Base-by-base conservation (phyloP, 306 rosid species). In the Lathyrus sativus region DNA sequence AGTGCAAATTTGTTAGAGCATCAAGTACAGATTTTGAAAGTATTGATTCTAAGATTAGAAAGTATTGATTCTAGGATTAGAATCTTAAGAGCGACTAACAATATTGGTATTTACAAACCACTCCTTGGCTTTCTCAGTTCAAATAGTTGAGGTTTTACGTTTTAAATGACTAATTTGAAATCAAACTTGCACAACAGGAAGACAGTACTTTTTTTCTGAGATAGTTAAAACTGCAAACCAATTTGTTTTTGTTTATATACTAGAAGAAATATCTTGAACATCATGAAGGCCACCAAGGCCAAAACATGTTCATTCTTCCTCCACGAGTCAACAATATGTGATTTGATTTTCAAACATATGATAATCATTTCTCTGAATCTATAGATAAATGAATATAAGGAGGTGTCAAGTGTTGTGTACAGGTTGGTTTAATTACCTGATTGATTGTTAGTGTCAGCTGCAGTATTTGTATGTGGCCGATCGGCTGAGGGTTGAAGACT, bases 361-460 rank as follows among this genome's bases (percentile, higher is more conserved):
- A 44, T 44, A 55, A 64, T 24, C 26, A 24, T 22, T 12, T 65
- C 26, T 11, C 35, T 73, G 41, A 44, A 22, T 54, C 19, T 42
- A 31, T 7, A 65, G 6, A 48, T 46, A 46, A 10, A 72, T 49
- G 19, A 50, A 41, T 13, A 66, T 18, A 62, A 38, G 11, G 11
- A 57, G n/a, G 41, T 33, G 11, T 2, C 31, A 48, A 64, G 38
- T 11, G 17, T 4, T 33, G 53, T 62, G 28, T 6, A 56, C 42
- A 41, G 4, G 33, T 24, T 54, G 42, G 38, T 53, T 58, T 62
- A 3, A 9, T 15, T 68, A 79, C 83, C 83, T 68, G 43, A 45
- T 74, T 9, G 83, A 37, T 63, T 68, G 66, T 33, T 48, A 50
- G 17, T 14, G 31, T 26, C 46, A 11, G 64, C 14, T 7, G 26